Base-by-base conservation (phyloP, 2,329 filamentous ascomycete genomes). In the Sporothrix protearum region DNA sequence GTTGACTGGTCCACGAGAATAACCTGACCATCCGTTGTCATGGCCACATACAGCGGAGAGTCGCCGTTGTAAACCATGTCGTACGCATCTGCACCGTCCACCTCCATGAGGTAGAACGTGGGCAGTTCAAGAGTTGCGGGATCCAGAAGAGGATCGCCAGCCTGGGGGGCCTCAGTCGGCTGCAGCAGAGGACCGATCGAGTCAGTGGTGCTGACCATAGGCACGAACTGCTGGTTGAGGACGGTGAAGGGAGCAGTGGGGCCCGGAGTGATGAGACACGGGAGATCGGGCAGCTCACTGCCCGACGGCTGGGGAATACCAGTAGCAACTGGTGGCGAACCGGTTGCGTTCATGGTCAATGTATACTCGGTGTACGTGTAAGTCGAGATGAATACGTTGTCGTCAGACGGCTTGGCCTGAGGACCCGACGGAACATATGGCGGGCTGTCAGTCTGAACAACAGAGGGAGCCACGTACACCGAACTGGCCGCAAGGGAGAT, bases 211-310 rank as follows among this genome's bases (percentile, higher is more conserved):
- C 69, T 70, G 57, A 70, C 69, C 69, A 70, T 70, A 57, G 69
- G 69, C 69, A 70, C 69, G 14, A 70, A 70, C 59, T 70, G 69
- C 57, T 70, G 69, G 69, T 70, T 64, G 57, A 70, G 28, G 7
- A 70, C 30, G 1, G 69, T 70, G n/a, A 70, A 70, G 16, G 69
- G 69, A 3, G 69, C 57, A 4, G 16, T n/a, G 14, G 49, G 57
- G 2, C 69, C 69, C 3, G 69, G 69, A 6, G 69, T 64, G n/a
- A 70, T 66, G 10, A 70, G 69, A 30, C 69, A 70, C 45, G 69
- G 69, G 25, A 70, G 59, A 19, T 70, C 69, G 10, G 69, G 69
- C 69, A 70, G 69, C 10, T 70, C 69, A 36, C 57, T 64, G 25
- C 69, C 69, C n/a, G 42, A 64, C 16, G 69, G 69, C 19, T 64